Percentiles rank a stretch among this genome's conserved stretches.
phyloP scores from a whole-genome alignment of 768 basidiomycete genomes.

The Suillus plorans region DNA sequence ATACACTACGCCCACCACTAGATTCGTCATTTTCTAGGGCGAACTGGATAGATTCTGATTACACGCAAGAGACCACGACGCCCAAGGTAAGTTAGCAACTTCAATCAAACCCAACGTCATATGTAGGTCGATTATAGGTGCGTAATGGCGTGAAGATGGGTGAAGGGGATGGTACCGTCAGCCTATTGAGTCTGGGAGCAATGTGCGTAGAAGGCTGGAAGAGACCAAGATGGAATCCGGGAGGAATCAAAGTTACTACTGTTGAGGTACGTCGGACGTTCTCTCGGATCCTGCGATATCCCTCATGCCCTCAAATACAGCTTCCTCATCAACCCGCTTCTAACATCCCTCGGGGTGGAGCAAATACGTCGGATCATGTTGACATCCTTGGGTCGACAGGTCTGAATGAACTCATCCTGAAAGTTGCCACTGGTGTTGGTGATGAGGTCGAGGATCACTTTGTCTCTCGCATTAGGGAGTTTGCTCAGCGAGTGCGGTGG shows the following conservation, averaged over 20 bases:
- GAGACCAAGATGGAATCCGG: slow-evolving; percentile 86
- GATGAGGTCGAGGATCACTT: slow-evolving; percentile 67
- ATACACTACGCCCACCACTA: slow-evolving; percentile 42
- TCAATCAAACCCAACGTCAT: neutral
- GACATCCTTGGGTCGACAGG: slow-evolving; percentile 78
- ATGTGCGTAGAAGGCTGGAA: slow-evolving; percentile 99
- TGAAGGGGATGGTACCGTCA: slow-evolving; percentile 95
- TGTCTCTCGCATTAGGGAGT: slow-evolving; percentile 78
- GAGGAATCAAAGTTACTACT: slow-evolving; percentile 80
- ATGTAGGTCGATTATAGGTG: slow-evolving; percentile 38
- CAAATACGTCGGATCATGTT: slow-evolving; percentile 89
- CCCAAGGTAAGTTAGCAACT: slow-evolving; percentile 49
- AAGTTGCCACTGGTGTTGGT: slow-evolving; percentile 83
- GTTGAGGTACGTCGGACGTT: slow-evolving; percentile 63
- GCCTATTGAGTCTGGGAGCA: slow-evolving; percentile 80
- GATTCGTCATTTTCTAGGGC: slow-evolving; percentile 55
- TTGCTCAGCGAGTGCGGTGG: slow-evolving; percentile 75
- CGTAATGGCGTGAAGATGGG: slow-evolving; percentile 88
- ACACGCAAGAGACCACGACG: slow-evolving; percentile 58
- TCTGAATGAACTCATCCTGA: slow-evolving; percentile 87
- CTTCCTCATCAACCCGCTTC: slow-evolving; percentile 75
- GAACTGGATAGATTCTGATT: slow-evolving; percentile 85
- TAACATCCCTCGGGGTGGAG: slow-evolving; percentile 83
- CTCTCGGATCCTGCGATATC: neutral
- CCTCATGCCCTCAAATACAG: slow-evolving; percentile 38